phyloP scores from a whole-genome alignment of 2,329 filamentous ascomycete genomes.

The Nemania diffusa region DNA sequence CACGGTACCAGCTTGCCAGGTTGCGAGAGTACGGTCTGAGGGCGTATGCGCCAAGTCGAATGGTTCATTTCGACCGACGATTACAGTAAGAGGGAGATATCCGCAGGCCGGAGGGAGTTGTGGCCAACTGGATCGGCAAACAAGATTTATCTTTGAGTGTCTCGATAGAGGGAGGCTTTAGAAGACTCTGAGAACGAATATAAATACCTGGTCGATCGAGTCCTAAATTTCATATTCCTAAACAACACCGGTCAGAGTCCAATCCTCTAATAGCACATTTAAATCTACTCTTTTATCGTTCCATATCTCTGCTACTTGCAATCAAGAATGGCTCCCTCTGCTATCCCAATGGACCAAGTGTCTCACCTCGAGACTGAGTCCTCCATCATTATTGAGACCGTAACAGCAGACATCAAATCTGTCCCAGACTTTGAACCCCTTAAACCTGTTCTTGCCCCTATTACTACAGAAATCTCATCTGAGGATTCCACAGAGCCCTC shows the following conservation, averaged over 20 bases:
- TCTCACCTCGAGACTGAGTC: constrained; percentile 39
- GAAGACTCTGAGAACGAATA: constrained; percentile 19
- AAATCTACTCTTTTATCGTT: not conserved
- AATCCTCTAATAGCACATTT: constrained; percentile 9
- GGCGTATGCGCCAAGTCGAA: constrained; percentile 36
- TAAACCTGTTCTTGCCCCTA: constrained; percentile 32
- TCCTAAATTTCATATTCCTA: not conserved
- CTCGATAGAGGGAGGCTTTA: not conserved
- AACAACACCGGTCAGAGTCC: not conserved
- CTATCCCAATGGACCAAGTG: constrained; percentile 32
- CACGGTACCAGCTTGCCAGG: constrained; percentile 17
- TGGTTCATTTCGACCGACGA: constrained; percentile 31
- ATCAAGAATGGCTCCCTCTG: constrained; percentile 36
- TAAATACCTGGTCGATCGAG: constrained; percentile 29
- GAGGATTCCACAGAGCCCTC: constrained; percentile 28
- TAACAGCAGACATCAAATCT: constrained; percentile 31
- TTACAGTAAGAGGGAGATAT: constrained; percentile 29
- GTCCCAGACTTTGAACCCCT: constrained; percentile 34
- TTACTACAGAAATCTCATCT: constrained; percentile 28
- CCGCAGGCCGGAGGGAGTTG: constrained; percentile 10
- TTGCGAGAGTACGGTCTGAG: constrained; percentile 26
- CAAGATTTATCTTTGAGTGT: not conserved
- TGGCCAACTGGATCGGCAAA: constrained; percentile 23
- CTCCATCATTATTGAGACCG: constrained; percentile 35
- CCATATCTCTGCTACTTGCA: not conserved